Evolutionary conservation across 257 asterid species (phyloP).

Genomic region (Cruciata laevipes): DNA sequence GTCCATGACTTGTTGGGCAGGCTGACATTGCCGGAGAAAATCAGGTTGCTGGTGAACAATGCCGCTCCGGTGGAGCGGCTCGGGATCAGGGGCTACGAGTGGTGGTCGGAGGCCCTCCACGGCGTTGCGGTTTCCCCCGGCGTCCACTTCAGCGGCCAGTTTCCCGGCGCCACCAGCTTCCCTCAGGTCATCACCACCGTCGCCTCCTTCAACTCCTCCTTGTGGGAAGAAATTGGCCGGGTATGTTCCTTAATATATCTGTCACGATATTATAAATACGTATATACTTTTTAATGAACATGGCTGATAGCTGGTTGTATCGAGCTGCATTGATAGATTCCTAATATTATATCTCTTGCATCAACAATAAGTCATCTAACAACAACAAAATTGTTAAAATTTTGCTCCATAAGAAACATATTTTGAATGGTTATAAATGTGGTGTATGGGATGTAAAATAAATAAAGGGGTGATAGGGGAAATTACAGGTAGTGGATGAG

Average conservation of each 20-base stretch:
- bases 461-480: not conserved
- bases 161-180: conserved; percentile 81
- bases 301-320: too few relatives aligned
- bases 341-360: too few relatives aligned
- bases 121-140: conserved; percentile 84
- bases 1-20: conserved; percentile 62
- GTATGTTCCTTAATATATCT: conserved; percentile 20
- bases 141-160: conserved; percentile 53
- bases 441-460: not conserved
- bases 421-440: not conserved
- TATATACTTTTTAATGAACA: too few relatives aligned
- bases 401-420: not conserved
- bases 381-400: not conserved
- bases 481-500: not conserved
- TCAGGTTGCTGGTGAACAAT: conserved; percentile 58
- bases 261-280: not conserved
- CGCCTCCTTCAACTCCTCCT: conserved; percentile 62
- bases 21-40: conserved; percentile 59
- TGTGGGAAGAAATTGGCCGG: conserved; percentile 88
- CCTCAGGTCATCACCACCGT: conserved; percentile 91
- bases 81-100: conserved; percentile 72
- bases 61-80: conserved; percentile 74
- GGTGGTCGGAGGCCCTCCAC: conserved; percentile 99
- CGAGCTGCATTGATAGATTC: too few relatives aligned
- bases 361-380: not conserved